Base-by-base conservation (phyloP, 2,329 filamentous ascomycete genomes). In the Clonostachys rosea region DNA sequence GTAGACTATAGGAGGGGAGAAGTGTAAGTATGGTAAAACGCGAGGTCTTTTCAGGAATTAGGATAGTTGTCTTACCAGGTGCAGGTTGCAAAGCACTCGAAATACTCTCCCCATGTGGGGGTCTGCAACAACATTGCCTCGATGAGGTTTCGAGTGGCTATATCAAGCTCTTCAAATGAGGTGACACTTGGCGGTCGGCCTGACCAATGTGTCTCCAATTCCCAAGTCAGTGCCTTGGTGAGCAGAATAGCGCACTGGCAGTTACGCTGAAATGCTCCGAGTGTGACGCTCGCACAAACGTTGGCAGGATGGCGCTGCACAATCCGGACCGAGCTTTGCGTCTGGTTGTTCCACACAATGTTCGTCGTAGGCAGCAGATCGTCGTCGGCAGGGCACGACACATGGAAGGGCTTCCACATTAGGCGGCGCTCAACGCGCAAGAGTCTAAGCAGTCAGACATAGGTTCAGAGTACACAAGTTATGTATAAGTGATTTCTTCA, bases 201-300 rank as follows among this genome's bases (percentile, higher is more conserved):
- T 40, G 51, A 35, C 47, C 50, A 16, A 47, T 55, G 16, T 47
- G 49, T 47, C 33, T 50, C 33, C 44, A 47, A n/a, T 48, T 56
- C 55, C 45, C 58, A 61, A 11, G 54, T 52, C 17, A 59, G 50
- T 6, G 63, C 63, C 36, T 59, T 59, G 33, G 61, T 58, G 43
- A 62, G 56, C 34, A 66, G 60, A 47, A 66, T 63, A 37, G 63
- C 63, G 33, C 61, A 65, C 43, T 66, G 63, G 40, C 60, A 63
- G 35, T 65, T 60, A 24, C 63, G 59, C 48, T 66, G 63, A 36
- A 66, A 66, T 10, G 61, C 58, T 1, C 63, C 63, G 14, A 66
- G 54, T 7, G 62, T 58, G 6, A 64, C 57, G 5, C 60, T 58
- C 6, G 61, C 54, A 4, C 56, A 44, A 7, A 63, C 54, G 11